Evolutionary conservation across 768 basidiomycete genomes (phyloP).

Genomic region (Dioszegia aurantiaca): DNA sequence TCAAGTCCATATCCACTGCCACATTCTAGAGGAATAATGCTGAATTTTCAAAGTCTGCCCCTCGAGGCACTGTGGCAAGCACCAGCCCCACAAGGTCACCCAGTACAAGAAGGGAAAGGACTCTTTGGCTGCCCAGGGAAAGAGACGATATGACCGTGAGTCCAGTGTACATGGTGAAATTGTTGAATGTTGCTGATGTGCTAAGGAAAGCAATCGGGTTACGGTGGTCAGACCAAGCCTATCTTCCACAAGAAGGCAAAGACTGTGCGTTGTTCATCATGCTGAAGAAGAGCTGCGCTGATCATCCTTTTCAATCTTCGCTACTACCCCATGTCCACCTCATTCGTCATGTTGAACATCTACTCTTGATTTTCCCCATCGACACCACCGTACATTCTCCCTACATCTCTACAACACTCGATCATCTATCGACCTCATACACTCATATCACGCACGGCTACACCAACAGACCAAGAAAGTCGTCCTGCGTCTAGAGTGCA

Average conservation of each 20-base stretch:
- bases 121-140: slow-evolving; percentile 95
- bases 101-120: slow-evolving; percentile 99
- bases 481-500: slow-evolving; percentile 95
- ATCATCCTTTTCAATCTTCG: slow-evolving; percentile 6
- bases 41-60: slow-evolving; percentile 18
- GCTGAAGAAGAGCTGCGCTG: not conserved
- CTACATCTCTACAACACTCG: not conserved
- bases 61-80: slow-evolving; percentile 31
- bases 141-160: slow-evolving; percentile 99
- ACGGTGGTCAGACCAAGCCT: slow-evolving; percentile 99
- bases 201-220: slow-evolving; percentile 58
- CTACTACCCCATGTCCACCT: no score
- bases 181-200: slow-evolving; percentile 14
- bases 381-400: no score
- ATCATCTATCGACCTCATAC: not conserved
- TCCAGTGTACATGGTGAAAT: slow-evolving; percentile 52
- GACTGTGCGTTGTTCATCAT: slow-evolving; percentile 43
- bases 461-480: slow-evolving; percentile 82
- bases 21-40: not conserved
- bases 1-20: not conserved
- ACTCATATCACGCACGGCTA: not conserved
- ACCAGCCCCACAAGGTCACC: slow-evolving; percentile 95
- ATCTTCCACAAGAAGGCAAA: slow-evolving; percentile 99
- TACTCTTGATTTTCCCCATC: not conserved
- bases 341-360: no score